Evolutionary conservation across 768 basidiomycete species (phyloP).

Genomic region (Lactarius hengduanensis): DNA sequence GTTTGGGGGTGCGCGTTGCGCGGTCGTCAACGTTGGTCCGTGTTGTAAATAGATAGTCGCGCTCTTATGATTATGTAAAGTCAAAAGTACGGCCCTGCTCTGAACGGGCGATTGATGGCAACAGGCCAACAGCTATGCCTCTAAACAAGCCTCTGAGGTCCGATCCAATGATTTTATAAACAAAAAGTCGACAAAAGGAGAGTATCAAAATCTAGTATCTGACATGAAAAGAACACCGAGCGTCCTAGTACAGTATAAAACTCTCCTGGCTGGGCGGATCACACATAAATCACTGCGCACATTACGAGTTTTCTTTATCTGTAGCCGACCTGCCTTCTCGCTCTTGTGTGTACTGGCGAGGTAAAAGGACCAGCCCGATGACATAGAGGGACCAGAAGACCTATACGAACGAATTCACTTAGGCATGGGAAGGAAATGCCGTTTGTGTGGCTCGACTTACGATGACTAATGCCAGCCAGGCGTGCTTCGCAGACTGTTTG

Average conservation of each 20-base stretch:
- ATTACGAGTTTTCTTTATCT: constrained; percentile 10
- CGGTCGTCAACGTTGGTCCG: neutral
- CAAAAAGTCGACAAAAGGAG: too few relatives aligned
- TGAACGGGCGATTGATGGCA: neutral
- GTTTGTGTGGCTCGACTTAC: constrained; percentile 4
- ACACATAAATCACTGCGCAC: neutral
- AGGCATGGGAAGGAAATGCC: neutral
- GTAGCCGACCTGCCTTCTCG: constrained; percentile 10
- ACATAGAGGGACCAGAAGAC: constrained; percentile 18
- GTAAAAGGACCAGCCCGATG: constrained; percentile 18
- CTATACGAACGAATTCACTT: constrained; percentile 1
- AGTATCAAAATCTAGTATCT: neutral
- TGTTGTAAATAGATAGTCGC: neutral
- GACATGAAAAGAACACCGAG: neutral
- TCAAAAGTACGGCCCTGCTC: neutral
- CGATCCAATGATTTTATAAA: too few relatives aligned
- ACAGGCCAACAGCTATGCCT: too few relatives aligned
- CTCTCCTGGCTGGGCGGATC: neutral
- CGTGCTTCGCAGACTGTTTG: constrained; percentile 12
- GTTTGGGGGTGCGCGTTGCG: neutral
- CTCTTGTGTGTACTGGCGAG: constrained; percentile 23
- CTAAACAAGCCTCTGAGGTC: too few relatives aligned
- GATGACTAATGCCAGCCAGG: constrained; percentile 24
- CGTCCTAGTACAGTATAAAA: neutral
- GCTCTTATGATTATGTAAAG: neutral